Conservation (phyloP, 306 rosid species). For the Benincasa hispida region DNA sequence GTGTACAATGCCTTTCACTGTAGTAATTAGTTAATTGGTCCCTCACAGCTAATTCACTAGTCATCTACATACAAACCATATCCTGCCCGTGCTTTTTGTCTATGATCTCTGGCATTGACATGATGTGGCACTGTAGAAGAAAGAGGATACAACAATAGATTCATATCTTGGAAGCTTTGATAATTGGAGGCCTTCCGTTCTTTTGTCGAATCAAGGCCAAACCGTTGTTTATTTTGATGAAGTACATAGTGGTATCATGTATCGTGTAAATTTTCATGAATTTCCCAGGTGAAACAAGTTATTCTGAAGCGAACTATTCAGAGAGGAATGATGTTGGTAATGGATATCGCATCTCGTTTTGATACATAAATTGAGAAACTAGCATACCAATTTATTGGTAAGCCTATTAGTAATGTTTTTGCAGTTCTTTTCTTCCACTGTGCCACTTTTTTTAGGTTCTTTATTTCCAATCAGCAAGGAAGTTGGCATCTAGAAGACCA, state of each 20-base stretch:
- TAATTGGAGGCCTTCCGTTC: slow-evolving; percentile 21
- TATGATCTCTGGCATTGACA: slow-evolving; percentile 15
- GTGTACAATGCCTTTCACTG: slow-evolving; percentile 37
- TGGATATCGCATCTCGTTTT: slow-evolving; percentile 14
- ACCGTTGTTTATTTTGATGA: slow-evolving; percentile 33
- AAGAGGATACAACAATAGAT: slow-evolving; percentile 17
- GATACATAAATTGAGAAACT: slow-evolving; percentile 22
- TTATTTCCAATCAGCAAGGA: slow-evolving; percentile 13
- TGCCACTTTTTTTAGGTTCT: slow-evolving; percentile 14
- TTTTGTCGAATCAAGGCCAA: slow-evolving; percentile 24
- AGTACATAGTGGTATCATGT: slow-evolving; percentile 37
- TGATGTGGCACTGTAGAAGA: slow-evolving; percentile 15
- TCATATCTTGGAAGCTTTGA: slow-evolving; percentile 12
- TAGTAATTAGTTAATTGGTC: slow-evolving; percentile 19
- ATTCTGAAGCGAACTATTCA: slow-evolving; percentile 17
- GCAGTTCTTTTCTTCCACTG: slow-evolving; percentile 7
- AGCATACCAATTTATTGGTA: slow-evolving; percentile 22
- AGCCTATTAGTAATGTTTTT: slow-evolving; percentile 6
- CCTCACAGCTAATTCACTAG: slow-evolving; percentile 12
- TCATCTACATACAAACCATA: slow-evolving; percentile 13
- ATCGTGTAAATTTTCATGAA: slow-evolving; percentile 37
- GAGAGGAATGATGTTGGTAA: slow-evolving; percentile 19
- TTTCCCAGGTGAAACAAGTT: slow-evolving; percentile 27
- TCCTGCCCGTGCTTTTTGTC: slow-evolving; percentile 10
- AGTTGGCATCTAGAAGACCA: slow-evolving; percentile 16